These are phyloP conservation scores for Ogataea wickerhamii DNA, from an alignment of 805 yeast species.

Conservation along the genomic window DNA sequence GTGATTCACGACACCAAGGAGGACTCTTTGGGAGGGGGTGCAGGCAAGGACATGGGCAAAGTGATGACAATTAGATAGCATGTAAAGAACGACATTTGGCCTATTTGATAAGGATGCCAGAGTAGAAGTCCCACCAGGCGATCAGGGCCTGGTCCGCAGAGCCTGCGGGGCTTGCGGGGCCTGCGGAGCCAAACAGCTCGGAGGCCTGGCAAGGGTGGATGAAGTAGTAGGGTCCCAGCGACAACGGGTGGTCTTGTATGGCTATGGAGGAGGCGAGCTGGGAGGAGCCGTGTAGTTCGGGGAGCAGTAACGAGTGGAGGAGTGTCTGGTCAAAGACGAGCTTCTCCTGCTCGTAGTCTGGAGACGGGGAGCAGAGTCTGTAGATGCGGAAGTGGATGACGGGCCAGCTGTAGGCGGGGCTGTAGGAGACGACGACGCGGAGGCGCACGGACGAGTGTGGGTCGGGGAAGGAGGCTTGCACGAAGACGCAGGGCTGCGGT, in stretches of 20 bases:
- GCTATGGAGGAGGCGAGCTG: constrained; percentile 4
- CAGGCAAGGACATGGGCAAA: constrained; percentile 46
- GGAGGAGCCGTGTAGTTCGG: no score
- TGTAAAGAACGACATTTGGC: no score
- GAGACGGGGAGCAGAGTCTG: not conserved
- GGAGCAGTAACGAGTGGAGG: no score
- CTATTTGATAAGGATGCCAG: constrained; percentile 8
- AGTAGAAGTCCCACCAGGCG: constrained; percentile 29
- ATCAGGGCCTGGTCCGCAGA: constrained; percentile 23
- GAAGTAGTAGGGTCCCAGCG: constrained; percentile 19
- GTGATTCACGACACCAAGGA: constrained; percentile 17
- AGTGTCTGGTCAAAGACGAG: constrained; percentile 15
- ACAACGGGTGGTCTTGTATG: constrained; percentile 11
- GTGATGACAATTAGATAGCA: constrained; percentile 50
- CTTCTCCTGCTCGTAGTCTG: constrained; percentile 8
- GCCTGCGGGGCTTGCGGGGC: constrained; percentile 29
- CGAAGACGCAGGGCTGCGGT: no score
- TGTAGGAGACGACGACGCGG: constrained; percentile 9
- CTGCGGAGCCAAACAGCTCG: not conserved
- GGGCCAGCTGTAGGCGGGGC: constrained; percentile 12
- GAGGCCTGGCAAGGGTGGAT: constrained; percentile 40
- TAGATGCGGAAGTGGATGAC: constrained; percentile 16
- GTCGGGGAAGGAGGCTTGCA: no score
- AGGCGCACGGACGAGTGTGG: no score
- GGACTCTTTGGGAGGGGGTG: constrained; percentile 27